Evolutionary conservation across 495 filamentous ascomycete species (phyloP).

Genomic region (Hypoxylon subgilvum): DNA sequence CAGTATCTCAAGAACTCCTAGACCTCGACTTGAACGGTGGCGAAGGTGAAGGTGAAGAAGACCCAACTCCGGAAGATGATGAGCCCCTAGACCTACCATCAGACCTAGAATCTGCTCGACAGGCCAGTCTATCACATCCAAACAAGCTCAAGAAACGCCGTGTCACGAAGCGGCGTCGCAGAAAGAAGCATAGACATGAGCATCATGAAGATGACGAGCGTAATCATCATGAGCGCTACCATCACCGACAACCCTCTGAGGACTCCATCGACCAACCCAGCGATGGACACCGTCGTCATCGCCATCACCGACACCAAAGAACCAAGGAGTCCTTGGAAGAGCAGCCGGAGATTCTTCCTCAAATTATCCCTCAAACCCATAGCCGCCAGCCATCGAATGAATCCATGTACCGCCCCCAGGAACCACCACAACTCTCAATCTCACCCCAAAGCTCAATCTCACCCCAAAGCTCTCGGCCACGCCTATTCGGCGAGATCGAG

Average conservation of each 20-base stretch:
- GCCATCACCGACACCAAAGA: slow-evolving; percentile 32
- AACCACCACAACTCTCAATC: slow-evolving; percentile 31
- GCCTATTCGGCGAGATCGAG: slow-evolving; percentile 38
- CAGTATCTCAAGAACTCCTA: slow-evolving; percentile 50
- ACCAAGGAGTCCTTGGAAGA: slow-evolving; percentile 24
- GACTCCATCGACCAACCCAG: slow-evolving; percentile 41
- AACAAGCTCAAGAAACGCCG: slow-evolving; percentile 58
- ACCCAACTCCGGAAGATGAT: slow-evolving; percentile 43
- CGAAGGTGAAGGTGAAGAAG: slow-evolving; percentile 43
- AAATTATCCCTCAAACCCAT: not conserved
- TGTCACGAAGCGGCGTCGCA: slow-evolving; percentile 50
- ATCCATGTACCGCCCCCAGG: slow-evolving; percentile 14
- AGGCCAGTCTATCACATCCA: slow-evolving; percentile 49
- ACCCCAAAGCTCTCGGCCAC: slow-evolving; percentile 20
- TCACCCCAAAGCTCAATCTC: slow-evolving; percentile 31
- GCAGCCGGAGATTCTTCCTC: slow-evolving; percentile 11
- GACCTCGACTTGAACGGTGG: slow-evolving; percentile 47
- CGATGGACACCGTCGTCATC: slow-evolving; percentile 33
- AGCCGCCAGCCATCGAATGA: slow-evolving; percentile 32
- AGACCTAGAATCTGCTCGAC: slow-evolving; percentile 50
- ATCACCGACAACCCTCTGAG: slow-evolving; percentile 43
- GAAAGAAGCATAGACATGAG: slow-evolving; percentile 42
- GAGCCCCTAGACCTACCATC: slow-evolving; percentile 45
- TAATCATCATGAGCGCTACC: slow-evolving; percentile 29
- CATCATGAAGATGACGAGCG: slow-evolving; percentile 32